These are phyloP conservation scores for Fusarium sp. DNA, from an alignment of 2,329 filamentous ascomycete genomes.

Conservation along the genomic window DNA sequence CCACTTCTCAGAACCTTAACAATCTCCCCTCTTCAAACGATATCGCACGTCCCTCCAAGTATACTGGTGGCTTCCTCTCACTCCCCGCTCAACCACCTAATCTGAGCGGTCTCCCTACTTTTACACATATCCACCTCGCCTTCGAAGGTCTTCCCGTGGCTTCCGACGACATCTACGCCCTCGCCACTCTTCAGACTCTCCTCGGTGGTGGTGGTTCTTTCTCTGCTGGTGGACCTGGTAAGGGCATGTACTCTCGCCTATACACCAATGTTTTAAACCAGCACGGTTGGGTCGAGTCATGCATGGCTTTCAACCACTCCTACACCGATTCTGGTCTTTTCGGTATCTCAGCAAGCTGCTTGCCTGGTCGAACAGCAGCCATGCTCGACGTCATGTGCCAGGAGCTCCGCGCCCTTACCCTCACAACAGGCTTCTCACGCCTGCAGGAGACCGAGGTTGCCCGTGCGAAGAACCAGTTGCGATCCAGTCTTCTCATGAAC, in stretches of 20 bases:
- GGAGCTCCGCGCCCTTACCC: constrained; percentile 81
- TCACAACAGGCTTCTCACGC: constrained; percentile 78
- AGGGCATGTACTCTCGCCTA: constrained; percentile 98
- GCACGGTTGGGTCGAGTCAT: constrained; percentile 96
- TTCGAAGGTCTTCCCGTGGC: constrained; percentile 95
- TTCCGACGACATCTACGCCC: constrained; percentile 93
- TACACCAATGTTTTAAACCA: constrained; percentile 99
- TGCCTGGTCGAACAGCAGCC: constrained; percentile 77
- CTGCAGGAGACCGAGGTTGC: constrained; percentile 83
- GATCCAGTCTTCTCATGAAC: constrained; percentile 93
- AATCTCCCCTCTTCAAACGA: constrained; percentile 63
- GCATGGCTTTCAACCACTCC: constrained; percentile 95
- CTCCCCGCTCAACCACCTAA: constrained; percentile 84
- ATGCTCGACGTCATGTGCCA: constrained; percentile 98
- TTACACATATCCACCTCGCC: constrained; percentile 94
- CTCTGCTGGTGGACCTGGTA: constrained; percentile 94
- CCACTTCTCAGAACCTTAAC: constrained; percentile 70
- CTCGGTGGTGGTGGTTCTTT: constrained; percentile 97
- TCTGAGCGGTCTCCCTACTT: constrained; percentile 75
- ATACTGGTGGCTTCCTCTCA: constrained; percentile 93
- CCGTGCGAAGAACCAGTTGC: constrained; percentile 96
- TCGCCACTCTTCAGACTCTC: constrained; percentile 94
- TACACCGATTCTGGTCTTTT: constrained; percentile 97
- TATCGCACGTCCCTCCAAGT: constrained; percentile 75
- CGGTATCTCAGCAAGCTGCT: constrained; percentile 89